These are phyloP conservation scores for Podaxis sp. DNA, from an alignment of 768 basidiomycete species.

Conservation along the genomic window DNA sequence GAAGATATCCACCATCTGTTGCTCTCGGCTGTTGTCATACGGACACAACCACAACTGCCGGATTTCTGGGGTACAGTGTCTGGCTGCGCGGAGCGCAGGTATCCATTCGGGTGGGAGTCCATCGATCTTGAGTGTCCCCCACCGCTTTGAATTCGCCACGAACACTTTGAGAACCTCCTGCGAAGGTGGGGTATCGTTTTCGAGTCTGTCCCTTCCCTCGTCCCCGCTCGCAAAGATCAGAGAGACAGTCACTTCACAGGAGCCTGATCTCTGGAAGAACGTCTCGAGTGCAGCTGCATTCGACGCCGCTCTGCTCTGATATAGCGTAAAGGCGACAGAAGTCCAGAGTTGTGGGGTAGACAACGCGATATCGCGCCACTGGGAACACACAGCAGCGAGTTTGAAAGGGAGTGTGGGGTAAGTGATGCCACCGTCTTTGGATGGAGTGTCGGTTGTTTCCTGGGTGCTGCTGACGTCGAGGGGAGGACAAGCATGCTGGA, in stretches of 20 bases:
- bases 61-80: not conserved
- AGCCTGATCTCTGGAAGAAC: conserved; percentile 3
- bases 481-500: conserved; percentile 8
- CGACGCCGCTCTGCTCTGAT: not conserved
- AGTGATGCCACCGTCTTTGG: conserved; percentile 8
- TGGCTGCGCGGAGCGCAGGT: not conserved
- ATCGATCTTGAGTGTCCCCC: conserved; percentile 11
- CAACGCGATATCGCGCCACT: conserved; percentile 13
- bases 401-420: conserved; percentile 12
- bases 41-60: conserved; percentile 11
- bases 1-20: conserved; percentile 14
- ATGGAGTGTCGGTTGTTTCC: not conserved
- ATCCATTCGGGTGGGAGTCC: conserved; percentile 14
- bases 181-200: conserved; percentile 3
- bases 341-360: conserved; percentile 14
- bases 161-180: conserved; percentile 3
- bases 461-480: not conserved
- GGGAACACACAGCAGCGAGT: conserved; percentile 12
- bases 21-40: conserved; percentile 13
- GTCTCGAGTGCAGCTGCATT: conserved; percentile 5
- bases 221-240: conserved; percentile 10
- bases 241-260: not conserved
- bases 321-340: conserved; percentile 11
- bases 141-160: not conserved
- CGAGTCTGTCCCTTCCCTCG: conserved; percentile 4